A percentile compares a stretch with the other conserved stretches of the same genome.
These are phyloP conservation scores for Penicillium lividum DNA, from an alignment of 495 filamentous ascomycete genomes.

Conservation along the genomic window DNA sequence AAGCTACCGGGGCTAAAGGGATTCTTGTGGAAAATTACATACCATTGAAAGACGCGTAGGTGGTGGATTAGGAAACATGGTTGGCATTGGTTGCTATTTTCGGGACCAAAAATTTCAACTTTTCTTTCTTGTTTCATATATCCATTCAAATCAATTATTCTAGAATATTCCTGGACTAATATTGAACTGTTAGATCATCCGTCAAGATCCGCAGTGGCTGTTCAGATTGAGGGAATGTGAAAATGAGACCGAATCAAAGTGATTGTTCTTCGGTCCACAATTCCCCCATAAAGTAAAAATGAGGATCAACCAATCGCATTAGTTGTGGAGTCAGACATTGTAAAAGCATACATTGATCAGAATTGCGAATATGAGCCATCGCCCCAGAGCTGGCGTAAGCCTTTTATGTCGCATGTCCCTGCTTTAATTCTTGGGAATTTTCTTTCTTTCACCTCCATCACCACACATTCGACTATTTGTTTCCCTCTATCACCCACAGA, in stretches of 20 bases:
- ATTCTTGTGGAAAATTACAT: too few species aligned
- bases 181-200: too few species aligned
- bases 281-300: not conserved
- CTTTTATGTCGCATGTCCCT: conserved; percentile 3
- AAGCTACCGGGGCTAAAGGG: too few species aligned
- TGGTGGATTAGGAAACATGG: too few species aligned
- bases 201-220: conserved; percentile 1
- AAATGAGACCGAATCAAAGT: not conserved
- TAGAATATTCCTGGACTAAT: too few species aligned
- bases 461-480: not conserved
- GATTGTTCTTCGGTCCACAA: conserved; percentile 6
- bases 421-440: not conserved
- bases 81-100: not conserved
- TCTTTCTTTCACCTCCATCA: not conserved
- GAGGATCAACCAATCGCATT: not conserved
- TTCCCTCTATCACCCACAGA: not conserved
- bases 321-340: not conserved
- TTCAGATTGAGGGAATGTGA: not conserved
- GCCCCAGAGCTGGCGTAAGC: conserved; percentile 1
- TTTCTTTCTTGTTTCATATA: not conserved
- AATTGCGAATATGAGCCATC: conserved; percentile 11
- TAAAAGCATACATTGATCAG: not conserved
- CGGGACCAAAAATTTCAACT: not conserved
- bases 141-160: too few species aligned
- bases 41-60: too few species aligned